phyloP scores from a whole-genome alignment of 1,284 basidiomycete genomes.

The Macrocystidia cucumis region DNA sequence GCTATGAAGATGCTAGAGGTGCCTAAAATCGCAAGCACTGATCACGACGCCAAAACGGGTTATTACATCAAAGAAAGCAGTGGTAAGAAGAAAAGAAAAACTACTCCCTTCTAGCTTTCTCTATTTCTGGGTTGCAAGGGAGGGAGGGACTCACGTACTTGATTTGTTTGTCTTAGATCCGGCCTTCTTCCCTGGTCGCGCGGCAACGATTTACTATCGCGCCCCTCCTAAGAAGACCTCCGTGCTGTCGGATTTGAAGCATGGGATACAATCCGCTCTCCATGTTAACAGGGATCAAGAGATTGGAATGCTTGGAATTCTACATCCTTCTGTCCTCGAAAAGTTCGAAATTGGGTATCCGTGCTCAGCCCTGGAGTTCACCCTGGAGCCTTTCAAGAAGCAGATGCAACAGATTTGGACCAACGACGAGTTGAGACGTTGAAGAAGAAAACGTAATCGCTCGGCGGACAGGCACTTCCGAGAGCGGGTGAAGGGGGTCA shows the following conservation, averaged over 20 bases:
- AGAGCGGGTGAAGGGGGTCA: too few relatives aligned
- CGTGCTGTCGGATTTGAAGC: slow-evolving; percentile 19
- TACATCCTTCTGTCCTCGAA: slow-evolving; percentile 86
- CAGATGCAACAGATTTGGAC: slow-evolving; percentile 44
- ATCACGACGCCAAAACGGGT: slow-evolving; percentile 55
- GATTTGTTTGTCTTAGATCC: too few relatives aligned
- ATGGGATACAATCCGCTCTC: slow-evolving; percentile 28
- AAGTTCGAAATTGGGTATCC: slow-evolving; percentile 94
- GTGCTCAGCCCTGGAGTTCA: slow-evolving; percentile 94
- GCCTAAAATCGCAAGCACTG: slow-evolving; percentile 61
- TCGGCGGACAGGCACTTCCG: too few relatives aligned
- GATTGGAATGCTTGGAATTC: slow-evolving; percentile 82
- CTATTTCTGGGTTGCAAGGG: too few relatives aligned
- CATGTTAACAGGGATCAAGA: slow-evolving; percentile 45
- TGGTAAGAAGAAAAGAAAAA: too few relatives aligned
- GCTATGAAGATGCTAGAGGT: slow-evolving; percentile 94
- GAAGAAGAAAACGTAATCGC: too few relatives aligned
- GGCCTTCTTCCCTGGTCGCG: slow-evolving; percentile 92
- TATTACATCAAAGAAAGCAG: slow-evolving; percentile 89
- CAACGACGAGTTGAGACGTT: slow-evolving; percentile 35
- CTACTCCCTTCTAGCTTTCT: slow-evolving; percentile 9
- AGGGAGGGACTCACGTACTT: too few relatives aligned
- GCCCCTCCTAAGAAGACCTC: slow-evolving; percentile 28
- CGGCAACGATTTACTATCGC: slow-evolving; percentile 87
- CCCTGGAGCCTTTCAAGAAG: slow-evolving; percentile 89